These are phyloP conservation scores for Lyophyllum semitale DNA, from an alignment of 768 basidiomycete species.

Conservation along the genomic window DNA sequence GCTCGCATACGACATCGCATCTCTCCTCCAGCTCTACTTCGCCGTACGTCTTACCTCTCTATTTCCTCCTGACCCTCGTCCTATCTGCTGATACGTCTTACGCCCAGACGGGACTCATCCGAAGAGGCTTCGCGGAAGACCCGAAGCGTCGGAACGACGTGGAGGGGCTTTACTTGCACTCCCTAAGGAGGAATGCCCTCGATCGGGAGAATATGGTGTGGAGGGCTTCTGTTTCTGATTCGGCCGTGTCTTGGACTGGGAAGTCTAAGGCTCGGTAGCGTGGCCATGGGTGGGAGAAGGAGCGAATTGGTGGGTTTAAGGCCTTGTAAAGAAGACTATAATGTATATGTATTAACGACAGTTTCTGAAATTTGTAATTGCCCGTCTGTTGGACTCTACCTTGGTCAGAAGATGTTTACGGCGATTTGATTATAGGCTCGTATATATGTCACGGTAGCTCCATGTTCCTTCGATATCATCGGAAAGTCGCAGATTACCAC, in stretches of 20 bases:
- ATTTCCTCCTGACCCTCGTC: not conserved
- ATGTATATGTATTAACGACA: too few species aligned
- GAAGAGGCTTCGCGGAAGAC: conserved; percentile 4
- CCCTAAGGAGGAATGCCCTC: conserved; percentile 1
- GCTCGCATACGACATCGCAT: conserved; percentile 10
- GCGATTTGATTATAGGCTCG: too few species aligned
- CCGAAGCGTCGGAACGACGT: not conserved
- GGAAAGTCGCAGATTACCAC: too few species aligned
- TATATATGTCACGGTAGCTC: too few species aligned
- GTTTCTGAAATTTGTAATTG: too few species aligned
- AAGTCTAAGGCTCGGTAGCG: not conserved
- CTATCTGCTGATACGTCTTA: not conserved
- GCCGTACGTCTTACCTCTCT: not conserved
- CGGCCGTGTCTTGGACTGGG: not conserved
- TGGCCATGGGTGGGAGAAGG: not conserved
- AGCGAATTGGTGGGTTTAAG: too few species aligned
- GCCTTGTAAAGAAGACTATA: too few species aligned
- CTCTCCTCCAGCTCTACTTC: conserved; percentile 8
- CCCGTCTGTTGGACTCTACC: too few species aligned
- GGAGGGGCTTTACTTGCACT: conserved; percentile 8
- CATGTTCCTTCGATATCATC: too few species aligned
- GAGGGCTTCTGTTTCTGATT: conserved; percentile 9
- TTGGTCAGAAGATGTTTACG: too few species aligned
- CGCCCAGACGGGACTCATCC: not conserved
- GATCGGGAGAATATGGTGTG: conserved; percentile 8